Base-by-base conservation (phyloP, 2,329 filamentous ascomycete genomes). In the Daldinia eschscholtzii region DNA sequence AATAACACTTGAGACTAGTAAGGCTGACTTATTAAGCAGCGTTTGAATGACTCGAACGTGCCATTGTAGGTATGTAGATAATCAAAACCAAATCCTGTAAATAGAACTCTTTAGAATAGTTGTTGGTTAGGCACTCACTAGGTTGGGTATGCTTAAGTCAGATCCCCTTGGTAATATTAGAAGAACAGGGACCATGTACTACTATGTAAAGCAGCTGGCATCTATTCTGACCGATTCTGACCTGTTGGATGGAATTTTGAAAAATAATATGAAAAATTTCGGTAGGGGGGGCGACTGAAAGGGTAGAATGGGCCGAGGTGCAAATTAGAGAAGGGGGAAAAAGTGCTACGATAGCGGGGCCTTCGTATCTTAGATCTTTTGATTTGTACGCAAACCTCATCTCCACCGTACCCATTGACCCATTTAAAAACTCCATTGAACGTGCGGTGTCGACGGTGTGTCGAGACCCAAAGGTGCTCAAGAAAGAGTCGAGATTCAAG, bases 311-410 rank as follows among this genome's bases (percentile, higher is more conserved):
- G 59, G 63, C 68, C 68, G 68, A 71, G 68, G 68, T 68, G 60
- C 20, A 67, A 70, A 68, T 58, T 67, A 65, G 48, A 20, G 57
- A 37, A 42, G 48, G 30, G 37, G 35, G 30, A 50, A 56, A 50
- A 39, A 39, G 52, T 57, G 58, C 55, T 57, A 63, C 37, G 23
- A 71, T 61, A 48, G 65, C 57, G 52, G 67, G 67, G 56, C 50
- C 39, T 57, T 70, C 65, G 65, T 68, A 68, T 66, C 65, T 64
- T 65, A 66, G 63, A 62, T 67, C 67, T 67, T 44, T 44, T 30
- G 33, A 26, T 55, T 35, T 65, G 52, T 39, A 55, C n/a, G 28
- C 20, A 41, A 37, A 20, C 23, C 20, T 23, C 33, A 26, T 9
- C 33, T 56, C 53, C 53, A 56, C 35, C 52, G 5, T 50, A 50